Percentiles rank a stretch among this genome's conserved stretches.
phyloP scores from a whole-genome alignment of 2,329 filamentous ascomycete genomes.

The Ascochyta fabae region DNA sequence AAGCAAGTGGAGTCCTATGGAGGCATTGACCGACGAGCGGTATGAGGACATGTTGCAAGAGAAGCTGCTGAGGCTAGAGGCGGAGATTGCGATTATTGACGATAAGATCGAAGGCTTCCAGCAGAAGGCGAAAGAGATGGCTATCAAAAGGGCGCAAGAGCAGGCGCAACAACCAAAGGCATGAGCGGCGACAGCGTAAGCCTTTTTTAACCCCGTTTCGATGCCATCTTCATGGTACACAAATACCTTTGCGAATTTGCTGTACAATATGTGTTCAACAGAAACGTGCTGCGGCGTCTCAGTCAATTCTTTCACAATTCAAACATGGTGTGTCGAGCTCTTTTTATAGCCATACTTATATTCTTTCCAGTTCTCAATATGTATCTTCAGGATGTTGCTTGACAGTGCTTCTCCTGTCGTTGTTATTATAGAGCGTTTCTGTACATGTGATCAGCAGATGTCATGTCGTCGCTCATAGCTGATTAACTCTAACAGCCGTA shows the following conservation, averaged over 20 bases:
- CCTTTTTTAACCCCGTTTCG: background rate
- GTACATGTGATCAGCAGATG: no score
- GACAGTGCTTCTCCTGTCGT: background rate
- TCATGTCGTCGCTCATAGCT: background rate
- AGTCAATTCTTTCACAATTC: background rate
- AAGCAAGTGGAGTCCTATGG: conserved; percentile 75
- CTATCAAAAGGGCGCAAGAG: conserved; percentile 21
- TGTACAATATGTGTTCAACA: background rate
- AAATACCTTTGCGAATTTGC: background rate
- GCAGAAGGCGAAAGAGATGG: conserved; percentile 31
- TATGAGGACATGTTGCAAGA: conserved; percentile 74
- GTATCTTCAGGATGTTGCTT: background rate
- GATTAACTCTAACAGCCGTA: background rate
- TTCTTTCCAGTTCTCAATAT: background rate
- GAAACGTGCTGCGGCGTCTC: background rate
- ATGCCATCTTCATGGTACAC: no score
- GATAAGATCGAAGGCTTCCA: conserved; percentile 69
- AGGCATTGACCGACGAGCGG: conserved; percentile 72
- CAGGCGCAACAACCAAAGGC: conserved; percentile 12
- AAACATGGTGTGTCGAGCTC: background rate
- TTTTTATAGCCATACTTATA: background rate
- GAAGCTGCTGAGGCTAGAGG: conserved; percentile 73
- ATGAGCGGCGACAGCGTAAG: background rate
- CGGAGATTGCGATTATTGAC: conserved; percentile 78
- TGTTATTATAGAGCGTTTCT: no score